Conservation (phyloP, 768 basidiomycete species). For the Collybiopsis luxurians region DNA sequence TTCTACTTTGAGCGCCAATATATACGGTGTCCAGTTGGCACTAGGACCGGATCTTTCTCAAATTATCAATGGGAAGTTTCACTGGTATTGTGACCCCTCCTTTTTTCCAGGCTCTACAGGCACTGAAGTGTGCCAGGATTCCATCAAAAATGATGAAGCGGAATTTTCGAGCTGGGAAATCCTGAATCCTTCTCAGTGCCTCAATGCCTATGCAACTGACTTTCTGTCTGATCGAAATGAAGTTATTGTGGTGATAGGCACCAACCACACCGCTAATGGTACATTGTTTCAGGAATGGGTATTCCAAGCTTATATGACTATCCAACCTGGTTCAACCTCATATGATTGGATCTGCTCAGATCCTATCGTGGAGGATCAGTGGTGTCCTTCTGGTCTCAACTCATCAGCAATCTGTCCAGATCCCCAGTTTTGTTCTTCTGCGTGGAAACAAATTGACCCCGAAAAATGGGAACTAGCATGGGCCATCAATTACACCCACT, state of each 20-base stretch:
- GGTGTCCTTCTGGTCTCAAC: not conserved
- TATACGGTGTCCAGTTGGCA: not conserved
- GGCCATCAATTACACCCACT: not conserved
- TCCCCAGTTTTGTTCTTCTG: too few species aligned
- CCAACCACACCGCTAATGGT: not conserved
- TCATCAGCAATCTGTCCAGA: too few species aligned
- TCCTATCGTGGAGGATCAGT: not conserved
- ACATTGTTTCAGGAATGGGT: too few species aligned
- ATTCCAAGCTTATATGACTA: not conserved
- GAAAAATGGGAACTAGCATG: not conserved
- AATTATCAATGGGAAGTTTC: too few species aligned
- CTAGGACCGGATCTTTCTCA: not conserved
- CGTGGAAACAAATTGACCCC: not conserved
- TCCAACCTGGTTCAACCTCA: not conserved
- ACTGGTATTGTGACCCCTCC: not conserved
- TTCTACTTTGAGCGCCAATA: not conserved
- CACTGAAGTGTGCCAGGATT: not conserved
- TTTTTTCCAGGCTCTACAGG: not conserved
- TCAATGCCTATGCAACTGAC: not conserved
- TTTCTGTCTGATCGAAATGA: too few species aligned
- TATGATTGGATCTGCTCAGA: not conserved
- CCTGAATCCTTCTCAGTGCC: not conserved
- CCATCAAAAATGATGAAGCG: too few species aligned
- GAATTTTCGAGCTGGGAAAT: too few species aligned
- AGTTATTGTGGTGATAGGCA: too few species aligned